Conservation (phyloP, 768 basidiomycete species). For the Tricholoma matsutake region DNA sequence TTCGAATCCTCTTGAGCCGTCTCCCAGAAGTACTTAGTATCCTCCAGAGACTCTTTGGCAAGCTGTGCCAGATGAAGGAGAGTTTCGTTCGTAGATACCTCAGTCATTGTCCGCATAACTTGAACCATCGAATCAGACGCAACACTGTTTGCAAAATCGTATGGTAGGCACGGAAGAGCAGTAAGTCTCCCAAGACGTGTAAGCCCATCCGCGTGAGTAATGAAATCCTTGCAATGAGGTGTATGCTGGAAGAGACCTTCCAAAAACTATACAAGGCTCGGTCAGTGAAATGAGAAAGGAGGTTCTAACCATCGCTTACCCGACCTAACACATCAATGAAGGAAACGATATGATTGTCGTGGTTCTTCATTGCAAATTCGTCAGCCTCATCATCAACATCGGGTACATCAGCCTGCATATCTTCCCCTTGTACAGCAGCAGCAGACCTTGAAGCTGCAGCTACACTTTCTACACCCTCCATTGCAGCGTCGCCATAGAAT, state of each 20-base stretch:
- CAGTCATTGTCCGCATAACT: constrained; percentile 85
- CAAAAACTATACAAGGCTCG: constrained; percentile 59
- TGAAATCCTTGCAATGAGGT: constrained; percentile 87
- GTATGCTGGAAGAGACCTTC: constrained; percentile 94
- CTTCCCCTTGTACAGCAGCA: constrained; percentile 14
- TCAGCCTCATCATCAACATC: constrained; percentile 20
- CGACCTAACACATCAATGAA: constrained; percentile 79
- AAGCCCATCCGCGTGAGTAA: constrained; percentile 70
- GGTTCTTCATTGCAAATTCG: constrained; percentile 39
- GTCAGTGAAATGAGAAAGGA: neutral
- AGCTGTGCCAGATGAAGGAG: constrained; percentile 66
- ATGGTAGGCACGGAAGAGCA: constrained; percentile 82
- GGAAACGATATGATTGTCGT: constrained; percentile 74
- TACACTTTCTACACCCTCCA: constrained; percentile 42
- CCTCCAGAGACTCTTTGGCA: constrained; percentile 64
- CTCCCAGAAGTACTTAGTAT: constrained; percentile 73
- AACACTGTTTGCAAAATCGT: constrained; percentile 81
- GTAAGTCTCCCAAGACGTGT: constrained; percentile 73
- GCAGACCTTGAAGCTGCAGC: constrained; percentile 15
- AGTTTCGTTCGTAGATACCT: constrained; percentile 77
- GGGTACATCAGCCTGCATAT: constrained; percentile 11
- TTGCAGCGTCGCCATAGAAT: constrained; percentile 38
- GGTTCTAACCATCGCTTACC: constrained; percentile 38
- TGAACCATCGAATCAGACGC: constrained; percentile 86
- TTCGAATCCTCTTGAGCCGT: constrained; percentile 51